A percentile compares a stretch with the other conserved stretches of the same genome.
Conservation (phyloP, 2,329 filamentous ascomycete species). For the Alternaria incomplexa region DNA sequence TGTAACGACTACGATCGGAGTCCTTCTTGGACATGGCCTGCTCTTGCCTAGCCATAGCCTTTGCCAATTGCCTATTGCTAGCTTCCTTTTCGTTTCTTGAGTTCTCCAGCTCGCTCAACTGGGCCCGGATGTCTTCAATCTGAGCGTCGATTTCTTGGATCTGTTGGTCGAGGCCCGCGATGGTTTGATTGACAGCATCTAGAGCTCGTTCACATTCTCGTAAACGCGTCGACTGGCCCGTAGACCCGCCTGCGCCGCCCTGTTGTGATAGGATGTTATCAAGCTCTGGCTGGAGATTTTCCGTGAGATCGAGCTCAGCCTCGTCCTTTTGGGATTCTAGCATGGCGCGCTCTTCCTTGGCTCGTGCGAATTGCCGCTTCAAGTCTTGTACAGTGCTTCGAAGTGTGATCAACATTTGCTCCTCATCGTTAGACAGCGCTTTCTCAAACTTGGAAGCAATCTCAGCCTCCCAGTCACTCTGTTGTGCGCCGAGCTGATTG, state of each 20-base stretch:
- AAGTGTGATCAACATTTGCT: conserved; percentile 76
- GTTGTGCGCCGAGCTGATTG: conserved; percentile 69
- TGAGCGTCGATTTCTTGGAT: conserved; percentile 76
- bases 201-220: conserved; percentile 83
- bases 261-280: conserved; percentile 69
- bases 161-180: conserved; percentile 71
- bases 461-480: conserved; percentile 80
- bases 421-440: conserved; percentile 80
- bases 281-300: conserved; percentile 84
- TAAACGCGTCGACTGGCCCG: conserved; percentile 62
- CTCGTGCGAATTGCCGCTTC: conserved; percentile 75
- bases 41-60: conserved; percentile 82
- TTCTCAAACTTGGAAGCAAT: conserved; percentile 90
- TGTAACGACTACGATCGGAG: conserved; percentile 82
- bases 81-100: conserved; percentile 69
- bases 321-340: conserved; percentile 81
- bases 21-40: conserved; percentile 91
- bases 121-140: conserved; percentile 65
- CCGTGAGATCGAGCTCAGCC: conserved; percentile 85
- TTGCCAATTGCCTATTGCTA: conserved; percentile 75
- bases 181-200: conserved; percentile 73
- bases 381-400: conserved; percentile 73
- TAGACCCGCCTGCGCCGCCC: conserved; percentile 61
- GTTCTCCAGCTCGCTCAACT: conserved; percentile 66
- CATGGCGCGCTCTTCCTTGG: conserved; percentile 75